Base-by-base conservation (phyloP, 2,329 filamentous ascomycete genomes). In the Xylaria sp. region DNA sequence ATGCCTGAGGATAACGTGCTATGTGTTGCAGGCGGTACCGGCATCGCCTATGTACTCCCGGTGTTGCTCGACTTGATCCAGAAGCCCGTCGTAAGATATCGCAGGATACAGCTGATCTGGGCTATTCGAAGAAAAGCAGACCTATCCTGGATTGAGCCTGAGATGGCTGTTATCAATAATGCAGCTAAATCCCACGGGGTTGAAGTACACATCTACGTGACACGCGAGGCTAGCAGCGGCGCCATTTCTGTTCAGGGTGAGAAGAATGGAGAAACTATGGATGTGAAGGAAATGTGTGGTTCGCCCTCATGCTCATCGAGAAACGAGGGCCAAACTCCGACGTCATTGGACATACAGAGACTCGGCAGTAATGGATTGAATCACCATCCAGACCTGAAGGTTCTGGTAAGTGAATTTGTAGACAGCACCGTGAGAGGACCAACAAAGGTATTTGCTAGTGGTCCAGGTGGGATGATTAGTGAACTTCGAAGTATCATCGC, bases 21-120 rank as follows among this genome's bases (percentile, higher is more conserved):
- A 5, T 85, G 81, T 61, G 78, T 88, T 0, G 86, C 87, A 0
- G 88, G 87, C 48, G 87, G 88, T 36, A 89, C 87, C 0, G 87
- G 88, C 4, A 84, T 89, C 40, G 86, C 87, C 0, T 88, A 87
- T 73, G 83, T 87, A 0, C 80, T 89, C 0, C 87, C 87, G 0
- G 77, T 86, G 0, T 78, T 88, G 0, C 77, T 88, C 20, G 76
- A 75, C 54, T 72, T 82, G 10, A 72, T 80, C 17, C 68, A 77
- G 64, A 76, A 77, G 13, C 70, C 70, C 23, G 71, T 48, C 20
- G 68, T 66, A 15, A 77, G 78, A 31, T 79, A 83, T 63, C 80
- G 84, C 60, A 83, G 81, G 67, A 76, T 91, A 1, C 86, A 89
- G 73, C 84, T 92, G n/a, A 80, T 91, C 65, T 92, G 90, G 90